A percentile compares a stretch with the other conserved stretches of the same genome.
phyloP scores from a whole-genome alignment of 202 grass and related monocot species.

The Panicum hallii region DNA sequence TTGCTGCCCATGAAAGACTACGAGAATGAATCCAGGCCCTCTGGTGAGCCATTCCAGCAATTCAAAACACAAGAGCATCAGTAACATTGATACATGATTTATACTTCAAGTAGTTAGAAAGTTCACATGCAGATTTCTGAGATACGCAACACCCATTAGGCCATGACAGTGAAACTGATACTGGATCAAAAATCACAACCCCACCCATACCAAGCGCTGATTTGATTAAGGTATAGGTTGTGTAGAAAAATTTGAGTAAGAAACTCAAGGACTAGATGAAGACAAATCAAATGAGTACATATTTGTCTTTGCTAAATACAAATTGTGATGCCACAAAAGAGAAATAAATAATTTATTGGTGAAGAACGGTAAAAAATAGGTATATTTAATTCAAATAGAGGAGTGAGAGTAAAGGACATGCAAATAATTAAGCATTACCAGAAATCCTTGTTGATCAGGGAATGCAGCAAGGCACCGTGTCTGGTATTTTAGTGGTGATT shows the following conservation, averaged over 20 bases:
- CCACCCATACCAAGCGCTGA: not conserved
- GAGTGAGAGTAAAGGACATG: conserved; percentile 4
- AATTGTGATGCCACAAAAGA: not conserved
- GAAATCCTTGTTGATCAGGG: conserved; percentile 87
- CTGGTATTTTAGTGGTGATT: conserved; percentile 81
- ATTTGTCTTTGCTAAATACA: conserved; percentile 31
- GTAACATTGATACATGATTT: conserved; percentile 23
- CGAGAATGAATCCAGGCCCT: not conserved
- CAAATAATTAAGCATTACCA: conserved; percentile 61
- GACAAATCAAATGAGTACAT: not conserved
- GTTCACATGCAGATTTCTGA: not conserved
- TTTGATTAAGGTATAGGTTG: conserved; percentile 3
- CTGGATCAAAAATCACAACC: not conserved
- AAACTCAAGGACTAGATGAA: conserved; percentile 19
- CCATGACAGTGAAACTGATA: conserved; percentile 13
- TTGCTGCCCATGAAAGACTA: not conserved
- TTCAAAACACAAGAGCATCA: not conserved
- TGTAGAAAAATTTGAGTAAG: not conserved
- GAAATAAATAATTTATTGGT: conserved; percentile 18
- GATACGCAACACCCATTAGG: not conserved
- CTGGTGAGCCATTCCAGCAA: not conserved
- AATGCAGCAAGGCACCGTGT: conserved; percentile 85
- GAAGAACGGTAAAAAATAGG: conserved; percentile 28
- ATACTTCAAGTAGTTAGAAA: conserved; percentile 15
- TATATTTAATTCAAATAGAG: not conserved